phyloP scores from a whole-genome alignment of 352 stramenopile genomes.

The Hyaloperonospora brassicae region DNA sequence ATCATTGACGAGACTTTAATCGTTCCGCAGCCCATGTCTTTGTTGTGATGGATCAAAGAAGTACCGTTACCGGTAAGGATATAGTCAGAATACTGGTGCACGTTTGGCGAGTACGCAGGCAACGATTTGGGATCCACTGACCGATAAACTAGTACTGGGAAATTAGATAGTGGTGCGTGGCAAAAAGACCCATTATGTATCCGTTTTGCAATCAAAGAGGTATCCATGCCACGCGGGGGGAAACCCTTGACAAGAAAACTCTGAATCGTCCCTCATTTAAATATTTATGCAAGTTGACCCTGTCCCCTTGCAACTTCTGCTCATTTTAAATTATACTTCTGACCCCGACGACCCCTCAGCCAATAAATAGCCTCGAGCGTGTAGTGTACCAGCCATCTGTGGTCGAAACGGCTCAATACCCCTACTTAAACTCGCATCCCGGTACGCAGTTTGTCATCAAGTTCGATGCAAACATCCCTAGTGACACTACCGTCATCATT shows the following conservation, averaged over 20 bases:
- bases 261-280: no score
- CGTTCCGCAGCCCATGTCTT: background rate
- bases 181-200: no score
- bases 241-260: background rate
- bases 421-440: background rate
- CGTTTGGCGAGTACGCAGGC: background rate
- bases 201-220: background rate
- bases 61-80: background rate
- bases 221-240: background rate
- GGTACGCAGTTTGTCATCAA: background rate
- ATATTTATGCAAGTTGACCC: no score
- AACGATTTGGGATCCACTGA: background rate
- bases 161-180: background rate
- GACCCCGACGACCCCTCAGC: background rate
- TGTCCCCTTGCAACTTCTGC: background rate
- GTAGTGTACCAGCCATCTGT: background rate
- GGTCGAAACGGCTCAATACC: no score
- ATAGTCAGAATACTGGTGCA: background rate
- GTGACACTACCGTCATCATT: no score
- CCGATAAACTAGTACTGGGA: background rate
- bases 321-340: no score
- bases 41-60: background rate
- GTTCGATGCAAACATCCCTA: background rate
- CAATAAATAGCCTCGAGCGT: background rate
- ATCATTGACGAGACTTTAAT: no score